These are phyloP conservation scores for Metschnikowia borealis DNA, from an alignment of 805 yeast species.

Conservation along the genomic window DNA sequence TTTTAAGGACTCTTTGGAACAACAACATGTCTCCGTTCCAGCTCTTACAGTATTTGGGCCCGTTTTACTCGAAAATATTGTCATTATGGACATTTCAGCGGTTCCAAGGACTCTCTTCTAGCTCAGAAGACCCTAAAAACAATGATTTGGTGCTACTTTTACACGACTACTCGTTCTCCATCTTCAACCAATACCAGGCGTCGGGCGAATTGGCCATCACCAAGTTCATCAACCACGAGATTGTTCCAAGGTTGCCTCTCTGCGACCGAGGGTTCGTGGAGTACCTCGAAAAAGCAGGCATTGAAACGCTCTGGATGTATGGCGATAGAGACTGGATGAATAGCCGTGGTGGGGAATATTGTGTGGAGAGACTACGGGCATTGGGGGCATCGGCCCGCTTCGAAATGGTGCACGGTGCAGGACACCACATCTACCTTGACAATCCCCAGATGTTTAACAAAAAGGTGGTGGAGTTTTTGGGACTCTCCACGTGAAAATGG, in stretches of 20 bases:
- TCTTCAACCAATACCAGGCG: slow-evolving; percentile 41
- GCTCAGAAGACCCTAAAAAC: slow-evolving; percentile 3
- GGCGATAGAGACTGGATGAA: slow-evolving; percentile 47
- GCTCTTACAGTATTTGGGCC: slow-evolving; percentile 35
- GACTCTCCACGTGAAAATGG: background rate
- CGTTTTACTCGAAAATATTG: slow-evolving; percentile 36
- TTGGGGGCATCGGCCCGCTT: slow-evolving; percentile 18
- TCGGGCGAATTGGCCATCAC: slow-evolving; percentile 44
- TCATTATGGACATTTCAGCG: slow-evolving; percentile 42
- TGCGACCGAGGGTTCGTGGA: slow-evolving; percentile 37
- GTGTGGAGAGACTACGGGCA: slow-evolving; percentile 23
- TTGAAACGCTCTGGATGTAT: slow-evolving; percentile 34
- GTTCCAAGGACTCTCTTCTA: slow-evolving; percentile 28
- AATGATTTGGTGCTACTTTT: slow-evolving; percentile 29
- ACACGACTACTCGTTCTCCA: slow-evolving; percentile 38
- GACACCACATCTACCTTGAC: slow-evolving; percentile 42
- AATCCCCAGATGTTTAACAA: slow-evolving; percentile 33
- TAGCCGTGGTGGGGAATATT: slow-evolving; percentile 32
- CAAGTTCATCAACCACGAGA: slow-evolving; percentile 37
- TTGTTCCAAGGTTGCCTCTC: slow-evolving; percentile 36
- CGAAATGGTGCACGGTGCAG: slow-evolving; percentile 31
- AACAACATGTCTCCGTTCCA: slow-evolving; percentile 38
- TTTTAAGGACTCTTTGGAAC: slow-evolving; percentile 35
- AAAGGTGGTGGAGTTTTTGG: slow-evolving; percentile 22
- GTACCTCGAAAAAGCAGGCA: slow-evolving; percentile 20